Evolutionary conservation across 495 filamentous ascomycete species (phyloP).

Genomic region (Penicillium subrubescens): DNA sequence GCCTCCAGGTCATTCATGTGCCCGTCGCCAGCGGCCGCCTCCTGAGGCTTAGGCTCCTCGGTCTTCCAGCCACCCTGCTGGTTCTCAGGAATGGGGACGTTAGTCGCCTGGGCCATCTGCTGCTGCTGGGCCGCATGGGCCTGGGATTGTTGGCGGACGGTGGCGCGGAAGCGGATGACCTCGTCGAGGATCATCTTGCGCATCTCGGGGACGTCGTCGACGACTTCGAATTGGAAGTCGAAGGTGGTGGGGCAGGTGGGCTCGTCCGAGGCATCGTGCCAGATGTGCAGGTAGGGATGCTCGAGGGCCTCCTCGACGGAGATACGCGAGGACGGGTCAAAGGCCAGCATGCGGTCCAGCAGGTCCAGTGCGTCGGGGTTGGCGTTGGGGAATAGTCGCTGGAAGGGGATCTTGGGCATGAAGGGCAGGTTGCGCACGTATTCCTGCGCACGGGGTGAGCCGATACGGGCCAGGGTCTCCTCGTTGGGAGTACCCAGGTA

Average conservation of each 20-base stretch:
- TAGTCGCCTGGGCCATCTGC: constrained; percentile 45
- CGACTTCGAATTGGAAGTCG: constrained; percentile 96
- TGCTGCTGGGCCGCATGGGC: constrained; percentile 47
- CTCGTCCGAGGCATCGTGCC: constrained; percentile 97
- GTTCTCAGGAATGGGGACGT: constrained; percentile 73
- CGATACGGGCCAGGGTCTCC: constrained; percentile 90
- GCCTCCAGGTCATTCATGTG: constrained; percentile 70
- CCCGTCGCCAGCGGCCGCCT: constrained; percentile 59
- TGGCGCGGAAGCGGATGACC: constrained; percentile 75
- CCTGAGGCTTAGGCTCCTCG: constrained; percentile 88
- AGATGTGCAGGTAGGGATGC: constrained; percentile 95
- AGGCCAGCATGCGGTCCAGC: constrained; percentile 93
- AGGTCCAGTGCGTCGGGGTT: constrained; percentile 96
- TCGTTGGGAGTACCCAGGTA: constrained; percentile 96
- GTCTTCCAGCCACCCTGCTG: constrained; percentile 70
- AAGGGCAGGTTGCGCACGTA: constrained; percentile 97
- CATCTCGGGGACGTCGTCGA: constrained; percentile 92
- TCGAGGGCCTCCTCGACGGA: constrained; percentile 91
- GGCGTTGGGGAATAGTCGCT: constrained; percentile 85
- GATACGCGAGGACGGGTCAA: constrained; percentile 90
- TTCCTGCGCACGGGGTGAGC: constrained; percentile 93
- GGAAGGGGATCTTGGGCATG: constrained; percentile 93
- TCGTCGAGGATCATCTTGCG: constrained; percentile 96
- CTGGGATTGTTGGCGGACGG: constrained; percentile 69
- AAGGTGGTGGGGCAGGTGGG: constrained; percentile 90